Base-by-base conservation (phyloP, 371 early-diverging fungal species). In the Mucor irregularis region DNA sequence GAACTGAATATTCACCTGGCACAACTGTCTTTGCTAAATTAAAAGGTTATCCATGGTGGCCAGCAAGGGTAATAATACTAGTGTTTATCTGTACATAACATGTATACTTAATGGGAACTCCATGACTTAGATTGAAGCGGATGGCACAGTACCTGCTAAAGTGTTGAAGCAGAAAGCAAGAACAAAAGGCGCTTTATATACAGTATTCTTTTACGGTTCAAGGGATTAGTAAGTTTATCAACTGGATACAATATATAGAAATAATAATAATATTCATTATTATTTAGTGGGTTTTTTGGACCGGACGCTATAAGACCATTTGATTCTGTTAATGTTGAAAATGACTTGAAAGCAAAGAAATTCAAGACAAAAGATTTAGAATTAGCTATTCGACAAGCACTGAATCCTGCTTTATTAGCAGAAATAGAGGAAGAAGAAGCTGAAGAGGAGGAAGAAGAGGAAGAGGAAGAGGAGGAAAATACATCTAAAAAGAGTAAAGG, bases 41-140 rank as follows among this genome's bases (percentile, higher is more conserved):
- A 35, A 86, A 86, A 65, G 88, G 88, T 11, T 90, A 83, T 61
- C 90, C 90, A 7, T 90, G 88, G 87, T 90, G 90, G 90, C 90
- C 90, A 13, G 85, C 85, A 42, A 79, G 81, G 65, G 90, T 88
- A 82, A 49, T 17, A 24, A 16, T 35, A 14, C 10, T 35, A n/a
- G 26, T 19, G 26, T 45, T 45, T 45, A n/a, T 45, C 14, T 29
- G n/a, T 49, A 9, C 14, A 22, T 33, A 17, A 19, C 39, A 10
- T n/a, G n/a, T n/a, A n/a, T 14, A 26, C 31, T 14, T n/a, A n/a
- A n/a, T 24, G 26, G 35, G 14, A 42, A 40, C 21, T 17, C 3
- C 21, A 30, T 22, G 29, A 29, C 37, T 22, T 42, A 84, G 85
- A 74, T 85, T 68, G 84, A 83, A 64, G 73, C 68, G 45, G 85